Base-by-base conservation (phyloP, 805 yeast species). In the Yarrowia osloensis region DNA sequence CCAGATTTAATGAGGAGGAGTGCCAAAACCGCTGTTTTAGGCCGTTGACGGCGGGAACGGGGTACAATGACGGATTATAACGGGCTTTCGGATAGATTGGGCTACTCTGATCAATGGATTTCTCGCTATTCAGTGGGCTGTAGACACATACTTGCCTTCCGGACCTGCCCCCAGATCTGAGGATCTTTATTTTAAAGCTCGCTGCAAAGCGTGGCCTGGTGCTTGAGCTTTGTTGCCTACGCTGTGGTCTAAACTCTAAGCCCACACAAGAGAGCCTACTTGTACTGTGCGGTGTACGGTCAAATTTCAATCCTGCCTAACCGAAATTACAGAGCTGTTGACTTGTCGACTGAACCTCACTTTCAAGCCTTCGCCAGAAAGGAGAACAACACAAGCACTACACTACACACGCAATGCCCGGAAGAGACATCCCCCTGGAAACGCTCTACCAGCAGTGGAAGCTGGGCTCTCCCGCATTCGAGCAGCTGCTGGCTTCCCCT, bases 401-500 rank as follows among this genome's bases (percentile, higher is more conserved):
- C 54, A n/a, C 22, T n/a, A 21, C 28, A 52, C 61, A 22, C 61
- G 37, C 61, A 54, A 61, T 61, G 66, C 54, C 66, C 13, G 54
- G 52, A 12, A 44, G 42, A 31, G 54, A 46, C 42, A 8, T 61
- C 31, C 54, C 66, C 42, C 44, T 61, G 66, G 66, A 61, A 35
- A 44, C 52, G 28, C 44, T 61, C 44, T 61, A 61, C 33, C 52
- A 61, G 31, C 66, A 44, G 35, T 61, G 66, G 66, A 61, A 61
- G 33, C 66, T 31, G 66, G 54, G 44, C 7, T 61, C 66, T 2
- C 66, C 66, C 29, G 54, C 40, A 22, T 61, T 61, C 42, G 54
- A 61, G 22, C 52, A 61, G 40, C 33, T 61, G n/a, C 54, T 61
- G 29, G 39, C 66, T 5, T 61, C 66, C 24, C 66, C 66, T 19